Evolutionary conservation across 208 protist species (phyloP).

Genomic region (Hexamita inflata): DNA sequence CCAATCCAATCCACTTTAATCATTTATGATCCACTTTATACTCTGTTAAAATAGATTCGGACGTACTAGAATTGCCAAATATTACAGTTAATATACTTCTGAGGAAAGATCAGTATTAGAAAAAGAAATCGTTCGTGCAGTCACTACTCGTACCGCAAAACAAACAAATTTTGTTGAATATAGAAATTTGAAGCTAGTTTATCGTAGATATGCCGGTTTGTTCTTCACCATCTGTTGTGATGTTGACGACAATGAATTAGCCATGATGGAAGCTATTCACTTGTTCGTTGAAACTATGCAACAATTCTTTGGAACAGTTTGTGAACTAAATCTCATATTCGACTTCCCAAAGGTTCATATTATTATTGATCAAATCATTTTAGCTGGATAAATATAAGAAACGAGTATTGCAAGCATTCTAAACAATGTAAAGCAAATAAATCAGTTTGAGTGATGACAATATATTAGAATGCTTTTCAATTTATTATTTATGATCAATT

Average conservation of each 20-base stretch:
- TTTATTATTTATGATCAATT: too few relatives aligned
- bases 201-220: constrained; percentile 93
- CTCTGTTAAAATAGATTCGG: constrained; percentile 92
- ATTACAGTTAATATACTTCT: constrained; percentile 79
- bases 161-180: constrained; percentile 84
- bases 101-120: constrained; percentile 73
- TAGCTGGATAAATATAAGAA: constrained; percentile 89
- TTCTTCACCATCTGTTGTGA: constrained; percentile 95
- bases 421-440: constrained; percentile 64
- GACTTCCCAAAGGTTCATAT: constrained; percentile 84
- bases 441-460: constrained; percentile 55
- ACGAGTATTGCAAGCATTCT: constrained; percentile 75
- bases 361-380: constrained; percentile 91
- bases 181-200: constrained; percentile 79
- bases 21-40: constrained; percentile 91
- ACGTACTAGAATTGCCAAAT: constrained; percentile 92
- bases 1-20: too few relatives aligned
- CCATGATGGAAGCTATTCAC: constrained; percentile 88
- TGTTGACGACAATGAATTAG: constrained; percentile 86
- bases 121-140: constrained; percentile 74
- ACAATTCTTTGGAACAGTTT: constrained; percentile 96
- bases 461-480: too few relatives aligned
- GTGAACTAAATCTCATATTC: constrained; percentile 96
- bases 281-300: constrained; percentile 81
- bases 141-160: constrained; percentile 70